These are phyloP conservation scores for Citrus trifoliata DNA, from an alignment of 345 rosid species.

Conservation along the genomic window DNA sequence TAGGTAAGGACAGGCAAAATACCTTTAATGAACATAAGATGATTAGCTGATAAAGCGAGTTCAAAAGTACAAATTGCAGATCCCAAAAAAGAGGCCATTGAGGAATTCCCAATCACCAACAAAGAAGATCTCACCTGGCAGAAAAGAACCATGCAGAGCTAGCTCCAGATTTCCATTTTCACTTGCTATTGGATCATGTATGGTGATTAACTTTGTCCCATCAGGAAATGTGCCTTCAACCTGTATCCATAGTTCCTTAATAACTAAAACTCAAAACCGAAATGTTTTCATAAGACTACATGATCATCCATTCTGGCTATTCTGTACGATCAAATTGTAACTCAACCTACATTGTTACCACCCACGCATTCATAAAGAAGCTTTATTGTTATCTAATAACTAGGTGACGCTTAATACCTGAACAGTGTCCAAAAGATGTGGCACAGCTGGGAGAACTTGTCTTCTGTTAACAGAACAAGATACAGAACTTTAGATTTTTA, in stretches of 20 bases:
- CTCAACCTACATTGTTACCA: background rate
- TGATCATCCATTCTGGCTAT: background rate
- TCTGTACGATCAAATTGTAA: background rate
- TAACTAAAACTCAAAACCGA: background rate
- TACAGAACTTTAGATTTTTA: background rate
- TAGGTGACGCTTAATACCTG: slow-evolving; percentile 51
- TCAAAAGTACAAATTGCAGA: background rate
- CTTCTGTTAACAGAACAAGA: slow-evolving; percentile 45
- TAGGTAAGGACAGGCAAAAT: background rate
- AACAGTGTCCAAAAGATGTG: slow-evolving; percentile 69
- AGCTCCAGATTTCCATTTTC: slow-evolving; percentile 85
- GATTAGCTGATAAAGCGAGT: background rate
- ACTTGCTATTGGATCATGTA: slow-evolving; percentile 63
- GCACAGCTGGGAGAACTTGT: slow-evolving; percentile 95
- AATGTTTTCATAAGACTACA: background rate
- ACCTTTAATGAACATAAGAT: background rate
- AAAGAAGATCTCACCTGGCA: slow-evolving; percentile 55
- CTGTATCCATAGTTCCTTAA: slow-evolving; percentile 32
- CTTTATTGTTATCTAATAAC: background rate
- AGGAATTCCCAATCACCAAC: background rate
- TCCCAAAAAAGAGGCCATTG: background rate
- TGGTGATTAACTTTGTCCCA: slow-evolving; percentile 88
- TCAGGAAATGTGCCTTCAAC: slow-evolving; percentile 97
- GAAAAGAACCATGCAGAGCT: slow-evolving; percentile 91
- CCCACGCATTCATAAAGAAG: slow-evolving; percentile 1